Conservation (phyloP, 2,329 filamentous ascomycete species). For the Botrytis cinerea region DNA sequence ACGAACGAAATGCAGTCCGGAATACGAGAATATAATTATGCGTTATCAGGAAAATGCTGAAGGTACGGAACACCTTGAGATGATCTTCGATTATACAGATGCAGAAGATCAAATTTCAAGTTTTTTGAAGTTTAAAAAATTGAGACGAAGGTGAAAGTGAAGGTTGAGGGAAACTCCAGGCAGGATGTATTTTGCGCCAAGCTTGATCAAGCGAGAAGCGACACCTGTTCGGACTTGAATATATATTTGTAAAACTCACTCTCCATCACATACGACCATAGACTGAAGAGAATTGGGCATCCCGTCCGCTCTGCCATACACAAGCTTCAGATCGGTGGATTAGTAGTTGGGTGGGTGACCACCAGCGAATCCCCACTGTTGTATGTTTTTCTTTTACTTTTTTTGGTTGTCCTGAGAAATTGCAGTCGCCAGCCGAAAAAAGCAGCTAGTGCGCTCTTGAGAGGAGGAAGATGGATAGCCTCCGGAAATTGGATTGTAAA, state of each 20-base stretch:
- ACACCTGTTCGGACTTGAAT: background rate
- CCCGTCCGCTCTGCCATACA: conserved; percentile 25
- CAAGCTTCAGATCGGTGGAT: conserved; percentile 23
- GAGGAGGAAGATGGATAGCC: no score
- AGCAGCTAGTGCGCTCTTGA: background rate
- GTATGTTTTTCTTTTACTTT: background rate
- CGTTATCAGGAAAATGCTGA: background rate
- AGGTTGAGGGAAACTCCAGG: background rate
- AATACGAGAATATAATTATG: background rate
- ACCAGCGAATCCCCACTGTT: conserved; percentile 21
- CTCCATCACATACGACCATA: background rate
- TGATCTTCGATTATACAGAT: background rate
- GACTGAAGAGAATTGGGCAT: conserved; percentile 23
- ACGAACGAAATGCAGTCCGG: background rate
- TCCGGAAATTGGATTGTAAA: background rate
- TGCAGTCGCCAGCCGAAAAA: background rate
- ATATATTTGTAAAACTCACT: rapidly evolving
- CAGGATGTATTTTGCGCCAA: background rate
- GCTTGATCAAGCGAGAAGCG: background rate
- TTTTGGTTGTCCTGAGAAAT: background rate
- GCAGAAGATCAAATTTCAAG: background rate
- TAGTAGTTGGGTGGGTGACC: conserved; percentile 25
- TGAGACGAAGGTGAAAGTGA: background rate
- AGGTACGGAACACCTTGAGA: background rate
- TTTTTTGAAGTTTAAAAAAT: background rate